Evolutionary conservation across 208 protist species (phyloP), one percentile per base, ranked within the genome.

Genomic region (Leptomonas pyrrhocoris): DNA sequence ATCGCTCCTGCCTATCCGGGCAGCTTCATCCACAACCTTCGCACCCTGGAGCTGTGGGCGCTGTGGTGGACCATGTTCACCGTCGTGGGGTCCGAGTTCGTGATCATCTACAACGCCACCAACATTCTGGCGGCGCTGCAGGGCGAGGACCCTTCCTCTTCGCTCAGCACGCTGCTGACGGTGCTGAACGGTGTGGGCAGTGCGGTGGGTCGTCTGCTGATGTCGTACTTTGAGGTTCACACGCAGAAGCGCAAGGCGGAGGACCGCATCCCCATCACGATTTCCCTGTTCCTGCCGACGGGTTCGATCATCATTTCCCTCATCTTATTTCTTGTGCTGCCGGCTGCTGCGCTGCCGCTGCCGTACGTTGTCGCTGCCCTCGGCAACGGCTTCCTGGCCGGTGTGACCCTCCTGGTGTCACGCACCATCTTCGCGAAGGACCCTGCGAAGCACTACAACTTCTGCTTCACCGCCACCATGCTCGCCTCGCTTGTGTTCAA

Each of bases 401-500:
- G n/a, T n/a, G n/a, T n/a, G n/a, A n/a, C 66, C 7, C 62, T 89
- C 21, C 79, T 94, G 42, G 83, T 89, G 19, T 34, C 81, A 8
- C 83, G 83, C 23, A 86, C 83, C 27, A 82, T 91, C n/a, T 94
- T 83, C 76, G 81, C 79, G 38, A 88, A 88, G 64, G n/a, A n/a
- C n/a, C n/a, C n/a, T n/a, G n/a, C n/a, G n/a, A n/a, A n/a, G n/a
- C n/a, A n/a, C n/a, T n/a, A n/a, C n/a, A n/a, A n/a, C n/a, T n/a
- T n/a, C n/a, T n/a, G n/a, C n/a, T n/a, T n/a, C n/a, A n/a, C n/a
- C n/a, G n/a, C n/a, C n/a, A n/a, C n/a, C n/a, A n/a, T n/a, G n/a
- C n/a, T n/a, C n/a, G n/a, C n/a, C n/a, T 85, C 91, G 61, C 66
- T 83, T 30, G 88, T 88, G 34, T 75, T 91, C 30, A 94, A 94